Base-by-base conservation (phyloP, 176 grass and related monocot genomes). In the Chloris gayana region DNA sequence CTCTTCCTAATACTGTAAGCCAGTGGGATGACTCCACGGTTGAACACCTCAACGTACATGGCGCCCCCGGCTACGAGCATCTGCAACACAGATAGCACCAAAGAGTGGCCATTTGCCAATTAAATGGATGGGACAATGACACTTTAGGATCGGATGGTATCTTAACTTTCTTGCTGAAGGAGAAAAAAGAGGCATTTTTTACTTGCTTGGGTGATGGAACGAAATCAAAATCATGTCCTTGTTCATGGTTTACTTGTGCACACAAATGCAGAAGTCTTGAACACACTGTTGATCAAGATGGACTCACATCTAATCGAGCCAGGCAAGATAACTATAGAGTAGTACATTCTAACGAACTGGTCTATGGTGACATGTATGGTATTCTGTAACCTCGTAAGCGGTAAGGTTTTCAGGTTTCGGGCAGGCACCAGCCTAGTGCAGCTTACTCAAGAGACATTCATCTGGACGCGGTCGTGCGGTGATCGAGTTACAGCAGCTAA, bases 21-120 rank as follows among this genome's bases (percentile, higher is more conserved):
- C 64, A 98, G 84, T 4, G 95, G 95, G 56, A 93, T 88, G 19
- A 93, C 88, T 21, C 90, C 96, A 5, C 93, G 77, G 88, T 93
- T 95, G 73, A 95, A 95, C 17, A 95, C 85, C 72, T 93, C 90
- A 63, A 95, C 88, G 30, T 99, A 99, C 96, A 99, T 99, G 67
- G 87, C 96, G 22, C 93, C 92, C 5, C 96, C 92, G 33, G 90
- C 76, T 6, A 99, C 92, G 2, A 99, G 96, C 78, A 95, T 78
- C 96, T 95, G 75, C 76, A 84, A 67, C 6, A 76, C n/a, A 14
- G 0, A 33, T 58, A 33, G 76, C 46, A 70, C 3, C 21, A 9
- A 1, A 46, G 39, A 61, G 58, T 35, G 64, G 61, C 51, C 64
- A 37, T 29, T 32, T 14, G 37, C 31, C 49, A 6, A 61, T 19